Evolutionary conservation across 352 stramenopile genomes (phyloP).

Genomic region (Blastocystis sp.): DNA sequence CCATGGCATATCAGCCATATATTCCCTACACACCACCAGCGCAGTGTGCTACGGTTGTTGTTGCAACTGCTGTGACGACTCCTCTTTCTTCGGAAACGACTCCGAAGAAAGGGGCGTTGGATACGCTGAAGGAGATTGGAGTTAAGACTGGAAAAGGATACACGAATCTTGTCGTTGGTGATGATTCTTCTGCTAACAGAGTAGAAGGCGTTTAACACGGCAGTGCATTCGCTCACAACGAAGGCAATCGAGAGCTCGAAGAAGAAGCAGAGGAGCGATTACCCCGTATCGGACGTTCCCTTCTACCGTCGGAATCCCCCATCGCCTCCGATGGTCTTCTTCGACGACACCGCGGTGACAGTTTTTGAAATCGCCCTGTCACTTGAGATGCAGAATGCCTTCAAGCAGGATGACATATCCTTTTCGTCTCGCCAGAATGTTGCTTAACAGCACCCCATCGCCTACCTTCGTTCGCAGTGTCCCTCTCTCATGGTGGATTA

Average conservation of each 20-base stretch:
- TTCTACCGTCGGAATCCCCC: neutral
- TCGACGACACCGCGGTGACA: constrained; percentile 34
- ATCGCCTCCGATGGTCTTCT: neutral
- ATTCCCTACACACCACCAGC: too few species aligned
- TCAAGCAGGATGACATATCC: constrained; percentile 54
- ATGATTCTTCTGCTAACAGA: neutral
- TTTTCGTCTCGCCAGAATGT: neutral
- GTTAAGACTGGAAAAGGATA: too few species aligned
- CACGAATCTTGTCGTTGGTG: neutral
- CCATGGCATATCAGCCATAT: too few species aligned
- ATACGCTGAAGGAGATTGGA: neutral
- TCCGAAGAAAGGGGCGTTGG: neutral
- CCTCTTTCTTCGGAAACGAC: too few species aligned
- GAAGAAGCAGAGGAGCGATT: constrained; percentile 42
- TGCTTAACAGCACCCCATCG: constrained; percentile 19
- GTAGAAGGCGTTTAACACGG: constrained; percentile 28
- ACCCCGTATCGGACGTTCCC: neutral
- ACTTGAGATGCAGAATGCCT: constrained; percentile 45
- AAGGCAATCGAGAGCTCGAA: neutral
- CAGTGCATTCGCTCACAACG: neutral
- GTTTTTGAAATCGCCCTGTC: constrained; percentile 15
- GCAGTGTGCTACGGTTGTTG: too few species aligned
- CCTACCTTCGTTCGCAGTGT: constrained; percentile 11
- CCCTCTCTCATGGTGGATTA: neutral
- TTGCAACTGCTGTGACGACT: too few species aligned